phyloP scores from a whole-genome alignment of 495 filamentous ascomycete species.

The Penicillium coffeae region DNA sequence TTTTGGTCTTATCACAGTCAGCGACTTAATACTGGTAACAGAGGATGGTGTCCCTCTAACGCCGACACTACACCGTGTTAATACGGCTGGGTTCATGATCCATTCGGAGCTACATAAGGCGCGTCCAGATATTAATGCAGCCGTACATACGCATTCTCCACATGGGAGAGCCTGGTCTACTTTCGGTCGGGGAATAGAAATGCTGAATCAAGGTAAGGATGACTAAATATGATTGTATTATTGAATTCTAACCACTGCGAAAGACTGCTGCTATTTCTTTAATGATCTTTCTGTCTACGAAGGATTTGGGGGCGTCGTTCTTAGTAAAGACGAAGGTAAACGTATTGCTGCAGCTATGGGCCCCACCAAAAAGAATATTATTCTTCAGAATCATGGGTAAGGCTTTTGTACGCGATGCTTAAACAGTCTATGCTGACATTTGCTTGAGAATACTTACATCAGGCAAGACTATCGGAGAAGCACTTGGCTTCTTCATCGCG shows the following conservation, averaged over 20 bases:
- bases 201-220: conserved; percentile 7
- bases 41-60: conserved; percentile 20
- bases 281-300: not conserved
- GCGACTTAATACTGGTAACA: conserved; percentile 33
- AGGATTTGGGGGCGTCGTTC: not conserved
- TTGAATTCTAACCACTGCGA: no score
- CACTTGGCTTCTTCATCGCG: not conserved
- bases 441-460: not conserved
- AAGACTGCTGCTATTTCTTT: not conserved
- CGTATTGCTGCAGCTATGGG: not conserved
- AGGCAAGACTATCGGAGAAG: not conserved
- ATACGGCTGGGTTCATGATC: conserved; percentile 59
- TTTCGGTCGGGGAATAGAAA: conserved; percentile 26
- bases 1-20: conserved; percentile 31
- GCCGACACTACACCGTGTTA: conserved; percentile 40
- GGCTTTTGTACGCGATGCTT: not conserved
- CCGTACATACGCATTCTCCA: conserved; percentile 28
- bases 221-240: no score
- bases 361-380: not conserved
- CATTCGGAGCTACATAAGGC: conserved; percentile 31
- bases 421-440: not conserved
- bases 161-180: conserved; percentile 22
- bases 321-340: not conserved
- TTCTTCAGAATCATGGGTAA: not conserved
- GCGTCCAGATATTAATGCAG: conserved; percentile 32